Evolutionary conservation across 2,329 filamentous ascomycete species (phyloP).

Genomic region (Neopestalotiopsis clavispora): DNA sequence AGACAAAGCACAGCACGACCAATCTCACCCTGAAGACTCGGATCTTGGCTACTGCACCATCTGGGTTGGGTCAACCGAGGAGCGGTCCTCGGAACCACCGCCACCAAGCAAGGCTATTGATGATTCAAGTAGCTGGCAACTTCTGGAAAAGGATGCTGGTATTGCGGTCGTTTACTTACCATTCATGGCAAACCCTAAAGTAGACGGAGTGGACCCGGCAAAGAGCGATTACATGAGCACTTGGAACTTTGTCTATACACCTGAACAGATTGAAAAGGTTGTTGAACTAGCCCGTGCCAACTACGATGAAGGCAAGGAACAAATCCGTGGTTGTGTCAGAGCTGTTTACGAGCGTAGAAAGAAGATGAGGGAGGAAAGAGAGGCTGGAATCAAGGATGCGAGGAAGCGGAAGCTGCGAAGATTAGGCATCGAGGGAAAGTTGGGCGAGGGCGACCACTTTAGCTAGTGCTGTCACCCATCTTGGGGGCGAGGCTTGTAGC

Average conservation of each 20-base stretch:
- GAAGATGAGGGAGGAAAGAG: conserved; percentile 62
- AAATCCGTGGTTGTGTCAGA: conserved; percentile 77
- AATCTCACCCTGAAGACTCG: conserved; percentile 50
- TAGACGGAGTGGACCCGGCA: conserved; percentile 81
- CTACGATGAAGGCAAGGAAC: conserved; percentile 80
- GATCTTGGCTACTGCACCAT: conserved; percentile 90
- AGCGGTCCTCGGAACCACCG: conserved; percentile 65
- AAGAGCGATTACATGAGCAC: conserved; percentile 87
- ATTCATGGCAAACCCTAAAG: conserved; percentile 80
- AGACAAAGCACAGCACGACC: conserved; percentile 43
- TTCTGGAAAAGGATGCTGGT: conserved; percentile 79
- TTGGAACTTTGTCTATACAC: conserved; percentile 97
- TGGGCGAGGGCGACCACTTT: conserved; percentile 72
- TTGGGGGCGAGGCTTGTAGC: background rate
- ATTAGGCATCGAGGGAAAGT: conserved; percentile 56
- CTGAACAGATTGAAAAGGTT: conserved; percentile 85
- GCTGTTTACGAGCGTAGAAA: conserved; percentile 95
- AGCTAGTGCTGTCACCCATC: conserved; percentile 44
- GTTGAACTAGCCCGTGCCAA: conserved; percentile 84
- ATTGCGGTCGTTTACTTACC: conserved; percentile 92
- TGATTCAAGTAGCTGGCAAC: conserved; percentile 69
- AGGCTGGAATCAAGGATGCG: conserved; percentile 44
- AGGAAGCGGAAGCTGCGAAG: conserved; percentile 52
- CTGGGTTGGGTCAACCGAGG: conserved; percentile 87
- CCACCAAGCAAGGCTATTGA: conserved; percentile 57